Base-by-base conservation (phyloP, 805 yeast genomes). In the Metschnikowia chrysomelidarum region DNA sequence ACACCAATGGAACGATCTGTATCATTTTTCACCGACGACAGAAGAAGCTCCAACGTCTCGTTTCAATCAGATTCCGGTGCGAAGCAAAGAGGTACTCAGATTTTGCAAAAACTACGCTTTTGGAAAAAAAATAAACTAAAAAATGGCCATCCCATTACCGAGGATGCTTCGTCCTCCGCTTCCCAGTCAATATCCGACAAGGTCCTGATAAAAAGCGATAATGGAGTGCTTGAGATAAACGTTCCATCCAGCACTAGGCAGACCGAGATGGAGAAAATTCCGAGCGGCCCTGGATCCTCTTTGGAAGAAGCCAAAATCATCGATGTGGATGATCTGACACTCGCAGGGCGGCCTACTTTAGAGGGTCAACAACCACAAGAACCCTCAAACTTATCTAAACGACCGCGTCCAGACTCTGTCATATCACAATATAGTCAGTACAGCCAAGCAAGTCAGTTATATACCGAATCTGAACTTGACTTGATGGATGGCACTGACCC, bases 381-480 rank as follows among this genome's bases (percentile, higher is more conserved):
- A 16, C 15, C 13, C 13, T 30, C 30, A 23, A 27, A 21, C n/a
- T 18, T 27, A 18, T 8, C 23, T 10, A 43, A 41, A 19, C 38
- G 48, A 18, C 38, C 60, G 5, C 49, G 73, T 34, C 73, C 73
- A 6, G 57, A 65, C 12, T 64, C 71, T 1, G 57, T 67, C 54
- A 50, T 67, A 10, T 62, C 69, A 2, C 71, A 66, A 44, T 46
- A 57, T 10, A 58, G 65, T 48, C 71, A 64, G 45, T 42, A 59
- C 19, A 61, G 69, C 43, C 71, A 67, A 31, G 40, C 60, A 24
- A 60, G 69, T 49, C 73, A 68, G 38, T 47, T 65, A 41, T 66
- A 69, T 7, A 59, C 68, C 12, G 62, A 65, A 49, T 64, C 71
- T 3, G 73, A 67, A 34, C 45, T 64, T 25, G 71, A 67, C 21